Evolutionary conservation across 1,284 basidiomycete genomes (phyloP), one percentile per base, ranked within the genome.

Genomic region (Paramarasmius palmivorus): DNA sequence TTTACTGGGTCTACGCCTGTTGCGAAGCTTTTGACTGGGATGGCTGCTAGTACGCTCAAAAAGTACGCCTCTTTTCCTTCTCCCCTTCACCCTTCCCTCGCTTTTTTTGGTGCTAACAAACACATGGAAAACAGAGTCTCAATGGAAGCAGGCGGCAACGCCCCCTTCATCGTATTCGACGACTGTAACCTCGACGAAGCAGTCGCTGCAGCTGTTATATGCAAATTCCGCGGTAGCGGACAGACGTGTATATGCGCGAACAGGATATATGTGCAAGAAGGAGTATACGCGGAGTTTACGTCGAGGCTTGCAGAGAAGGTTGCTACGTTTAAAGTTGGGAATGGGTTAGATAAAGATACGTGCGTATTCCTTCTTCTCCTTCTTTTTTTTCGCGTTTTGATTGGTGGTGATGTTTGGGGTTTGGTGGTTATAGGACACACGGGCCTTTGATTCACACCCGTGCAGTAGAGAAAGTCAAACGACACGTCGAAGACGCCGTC

Each of bases 151-250:
- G 91, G 88, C 10, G 95, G 95, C 46, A 98, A 96, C 59, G 84
- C 93, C 0, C 90, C 95, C 0, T 96, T 96, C 72, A 96, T 97
- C 60, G 93, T 99, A 6, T 99, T 99, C 67, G 92, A 95, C 57
- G 97, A 99, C 65, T 95, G 95, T 0, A 89, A 99, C 67, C 81
- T 99, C 50, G 92, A 95, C 57, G 87, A 89, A 50, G 97, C 97
- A 22, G 92, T 99, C n/a, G 87, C 89, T 58, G 94, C 78, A 48
- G 92, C 92, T 4, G 81, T 97, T 57, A 65, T 82, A 1, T 92
- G 84, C 81, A 99, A 99, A 74, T 99, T 98, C 85, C 86, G 97
- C 46, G 80, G 80, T 22, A 89, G 85, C 15, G 96, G 96, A 2
- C 97, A 99, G 73, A 96, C 95, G 0, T 94, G 93, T 61, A 76